phyloP scores from a whole-genome alignment of 2,329 filamentous ascomycete species.

The Coniochaeta ligniaria region DNA sequence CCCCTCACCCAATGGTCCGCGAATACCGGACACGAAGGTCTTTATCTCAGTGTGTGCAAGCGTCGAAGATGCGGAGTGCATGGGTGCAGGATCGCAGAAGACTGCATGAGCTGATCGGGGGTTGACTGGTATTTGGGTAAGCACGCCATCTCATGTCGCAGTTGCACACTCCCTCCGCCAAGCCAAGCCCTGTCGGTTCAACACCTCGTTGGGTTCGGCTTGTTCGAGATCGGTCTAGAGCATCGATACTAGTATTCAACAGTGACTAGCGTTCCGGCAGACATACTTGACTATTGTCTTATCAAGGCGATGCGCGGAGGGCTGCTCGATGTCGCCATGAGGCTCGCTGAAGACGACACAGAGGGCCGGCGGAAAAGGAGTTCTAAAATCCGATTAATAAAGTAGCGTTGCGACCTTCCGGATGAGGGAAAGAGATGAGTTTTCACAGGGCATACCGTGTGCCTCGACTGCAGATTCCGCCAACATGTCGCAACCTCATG shows the following conservation, averaged over 20 bases:
- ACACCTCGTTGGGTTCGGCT: neutral
- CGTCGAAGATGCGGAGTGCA: neutral
- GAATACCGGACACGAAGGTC: neutral
- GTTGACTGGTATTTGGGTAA: neutral
- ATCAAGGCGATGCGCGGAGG: neutral
- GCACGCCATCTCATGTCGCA: neutral
- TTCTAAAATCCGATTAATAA: neutral
- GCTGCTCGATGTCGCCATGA: slow-evolving; percentile 5
- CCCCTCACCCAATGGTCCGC: neutral
- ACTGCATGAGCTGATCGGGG: neutral
- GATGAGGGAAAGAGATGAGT: neutral
- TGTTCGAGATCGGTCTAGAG: neutral
- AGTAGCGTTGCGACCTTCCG: neutral
- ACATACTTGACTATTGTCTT: neutral
- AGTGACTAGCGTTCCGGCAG: neutral
- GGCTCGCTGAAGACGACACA: slow-evolving; percentile 4
- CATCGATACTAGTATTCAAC: neutral
- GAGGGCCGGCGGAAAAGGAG: neutral
- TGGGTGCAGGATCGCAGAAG: neutral
- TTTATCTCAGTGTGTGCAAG: neutral
- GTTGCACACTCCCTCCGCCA: neutral
- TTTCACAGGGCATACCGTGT: neutral
- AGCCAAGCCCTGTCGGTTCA: neutral
- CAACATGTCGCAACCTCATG: slow-evolving; percentile 5
- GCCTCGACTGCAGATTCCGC: neutral